phyloP scores from a whole-genome alignment of 306 rosid genomes.

The Trifolium fragiferum region DNA sequence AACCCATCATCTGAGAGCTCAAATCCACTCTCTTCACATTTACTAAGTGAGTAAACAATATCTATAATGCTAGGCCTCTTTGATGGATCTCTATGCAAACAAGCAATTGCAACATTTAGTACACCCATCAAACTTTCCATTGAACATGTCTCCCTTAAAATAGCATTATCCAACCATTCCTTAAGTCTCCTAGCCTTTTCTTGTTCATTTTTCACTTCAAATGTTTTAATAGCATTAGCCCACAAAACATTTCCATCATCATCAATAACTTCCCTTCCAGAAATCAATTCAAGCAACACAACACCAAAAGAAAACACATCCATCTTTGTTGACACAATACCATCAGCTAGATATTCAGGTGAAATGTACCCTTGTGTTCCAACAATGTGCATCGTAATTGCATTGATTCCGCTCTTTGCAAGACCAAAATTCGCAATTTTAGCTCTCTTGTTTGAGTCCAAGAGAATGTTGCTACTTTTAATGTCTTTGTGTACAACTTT shows the following conservation, averaged over 20 bases:
- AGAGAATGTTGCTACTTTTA: constrained; percentile 86
- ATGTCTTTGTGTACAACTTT: constrained; percentile 94
- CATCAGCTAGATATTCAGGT: constrained; percentile 84
- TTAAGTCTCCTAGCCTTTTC: constrained; percentile 56
- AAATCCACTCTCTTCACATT: constrained; percentile 67
- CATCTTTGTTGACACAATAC: constrained; percentile 86
- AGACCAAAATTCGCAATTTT: constrained; percentile 93
- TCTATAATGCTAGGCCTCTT: constrained; percentile 90
- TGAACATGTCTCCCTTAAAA: constrained; percentile 58
- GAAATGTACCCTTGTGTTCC: constrained; percentile 97
- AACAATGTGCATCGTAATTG: constrained; percentile 95
- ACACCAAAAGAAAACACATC: constrained; percentile 93
- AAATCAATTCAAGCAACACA: constrained; percentile 77
- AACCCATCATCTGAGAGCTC: constrained; percentile 73
- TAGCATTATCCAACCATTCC: constrained; percentile 65
- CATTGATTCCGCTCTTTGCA: constrained; percentile 87
- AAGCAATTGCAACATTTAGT: constrained; percentile 69
- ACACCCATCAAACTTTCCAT: constrained; percentile 69
- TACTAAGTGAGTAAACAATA: constrained; percentile 71
- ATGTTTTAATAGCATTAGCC: constrained; percentile 48
- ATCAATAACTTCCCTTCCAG: constrained; percentile 70
- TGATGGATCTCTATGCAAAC: constrained; percentile 69
- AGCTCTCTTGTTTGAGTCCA: constrained; percentile 83
- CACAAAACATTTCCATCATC: constrained; percentile 63
- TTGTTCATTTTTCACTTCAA: constrained; percentile 59